Percentiles rank a stretch among this genome's conserved stretches.
Evolutionary conservation across 1,284 basidiomycete genomes (phyloP).

Genomic region (Leccinum pachyderme): DNA sequence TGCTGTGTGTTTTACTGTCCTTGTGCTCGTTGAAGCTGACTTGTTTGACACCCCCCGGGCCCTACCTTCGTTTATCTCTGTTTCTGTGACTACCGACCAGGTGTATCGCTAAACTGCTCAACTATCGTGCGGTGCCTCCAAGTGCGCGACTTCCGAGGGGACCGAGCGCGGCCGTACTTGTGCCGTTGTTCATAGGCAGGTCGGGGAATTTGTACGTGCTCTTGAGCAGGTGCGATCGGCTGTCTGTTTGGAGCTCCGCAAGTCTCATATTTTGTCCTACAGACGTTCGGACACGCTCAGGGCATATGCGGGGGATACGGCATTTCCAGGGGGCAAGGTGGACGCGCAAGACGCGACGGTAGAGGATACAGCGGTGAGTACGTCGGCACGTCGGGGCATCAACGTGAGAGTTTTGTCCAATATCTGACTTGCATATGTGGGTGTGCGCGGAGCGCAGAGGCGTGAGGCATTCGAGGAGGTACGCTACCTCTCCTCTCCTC

Average conservation of each 20-base stretch:
- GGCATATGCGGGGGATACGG: conserved; percentile 81
- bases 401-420: background rate
- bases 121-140: conserved; percentile 47
- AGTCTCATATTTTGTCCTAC: background rate
- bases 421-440: background rate
- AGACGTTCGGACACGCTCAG: conserved; percentile 72
- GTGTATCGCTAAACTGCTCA: conserved; percentile 57
- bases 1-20: background rate
- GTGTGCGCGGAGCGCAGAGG: conserved; percentile 42
- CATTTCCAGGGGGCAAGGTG: conserved; percentile 78
- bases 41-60: background rate
- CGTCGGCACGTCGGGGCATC: background rate
- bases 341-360: conserved; percentile 64
- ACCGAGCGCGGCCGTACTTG: conserved; percentile 67
- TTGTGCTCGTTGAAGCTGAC: background rate
- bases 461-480: conserved; percentile 77
- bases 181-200: conserved; percentile 79
- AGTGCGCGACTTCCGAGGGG: conserved; percentile 50
- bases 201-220: conserved; percentile 81
- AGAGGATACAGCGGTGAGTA: conserved; percentile 77
- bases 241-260: background rate
- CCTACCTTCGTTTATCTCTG: background rate
- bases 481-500: background rate
- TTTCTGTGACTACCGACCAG: conserved; percentile 33
- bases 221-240: conserved; percentile 59